Evolutionary conservation across 441 rosid genomes (phyloP), one percentile per base, ranked within the genome.

Genomic region (Hypseocharis bilobata): DNA sequence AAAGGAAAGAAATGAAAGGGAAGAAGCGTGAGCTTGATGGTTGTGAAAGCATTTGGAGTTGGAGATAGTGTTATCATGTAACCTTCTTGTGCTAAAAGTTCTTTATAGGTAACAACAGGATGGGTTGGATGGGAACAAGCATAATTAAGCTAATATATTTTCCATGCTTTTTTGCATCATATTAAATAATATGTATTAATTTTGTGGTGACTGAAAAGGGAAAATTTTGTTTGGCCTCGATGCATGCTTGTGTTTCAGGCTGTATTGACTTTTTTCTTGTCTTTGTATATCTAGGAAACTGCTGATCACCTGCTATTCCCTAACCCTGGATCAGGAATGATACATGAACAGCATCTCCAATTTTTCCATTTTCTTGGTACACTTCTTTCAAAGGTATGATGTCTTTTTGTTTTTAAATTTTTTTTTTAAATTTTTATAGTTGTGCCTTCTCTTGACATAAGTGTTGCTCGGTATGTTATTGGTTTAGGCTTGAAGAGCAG

Each of bases 301-400:
- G 62, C 91, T 59, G 98, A 94, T 85, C 99, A 88, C 83, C 85
- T 91, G 73, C 92, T 91, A 68, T 94, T 83, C 74, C 99, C 99
- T 44, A 94, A 91, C 83, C 99, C 99, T 73, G 99, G 99, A 68
- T 94, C 99, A 16, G 97, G 94, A 78, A 74, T 94, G 91, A 80
- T 84, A 75, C 99, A 94, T 75, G 98, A 91, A 57, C 98, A 94
- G 58, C 99, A 94, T 81, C 91, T 94, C 66, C 96, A 91, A 64
- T 91, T 91, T 84, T 94, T 91, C 72, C 90, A 89, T 83, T 94
- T 94, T 78, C 90, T 94, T 65, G 99, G 99, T 60, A 84, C 83
- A 64, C 96, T 94, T 66, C 87, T 94, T 32, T 95, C 91, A 19
- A 94, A 93, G 87, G 99, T 94, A 78, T 67, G 67, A 40, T 70